Evolutionary conservation across 805 yeast genomes (phyloP).

Genomic region (Kuraishia molischiana): DNA sequence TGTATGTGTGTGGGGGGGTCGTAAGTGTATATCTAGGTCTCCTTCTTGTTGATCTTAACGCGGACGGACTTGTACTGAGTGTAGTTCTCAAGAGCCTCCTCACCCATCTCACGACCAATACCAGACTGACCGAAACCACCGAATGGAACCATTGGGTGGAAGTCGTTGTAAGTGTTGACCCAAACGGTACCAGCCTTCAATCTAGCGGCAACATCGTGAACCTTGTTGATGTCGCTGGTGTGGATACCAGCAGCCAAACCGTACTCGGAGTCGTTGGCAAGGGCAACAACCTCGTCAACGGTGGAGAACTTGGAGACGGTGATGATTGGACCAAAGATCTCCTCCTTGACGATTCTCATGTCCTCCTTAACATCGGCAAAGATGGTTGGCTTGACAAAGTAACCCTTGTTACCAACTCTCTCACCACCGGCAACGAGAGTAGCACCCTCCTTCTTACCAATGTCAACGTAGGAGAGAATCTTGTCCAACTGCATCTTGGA

Average conservation of each 20-base stretch:
- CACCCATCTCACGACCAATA: conserved; percentile 89
- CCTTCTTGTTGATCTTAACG: conserved; percentile 21
- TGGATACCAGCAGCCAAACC: conserved; percentile 92
- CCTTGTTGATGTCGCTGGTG: conserved; percentile 65
- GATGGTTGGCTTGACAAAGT: conserved; percentile 63
- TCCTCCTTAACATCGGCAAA: conserved; percentile 61
- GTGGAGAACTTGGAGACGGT: conserved; percentile 73
- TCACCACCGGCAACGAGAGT: conserved; percentile 60
- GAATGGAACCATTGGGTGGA: conserved; percentile 82
- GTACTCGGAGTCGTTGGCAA: conserved; percentile 74
- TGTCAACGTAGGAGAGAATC: conserved; percentile 65
- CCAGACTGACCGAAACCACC: conserved; percentile 92
- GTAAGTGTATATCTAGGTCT: too few species aligned
- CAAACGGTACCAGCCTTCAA: conserved; percentile 85
- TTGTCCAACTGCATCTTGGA: conserved; percentile 70
- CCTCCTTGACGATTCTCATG: conserved; percentile 66
- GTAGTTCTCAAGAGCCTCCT: conserved; percentile 77
- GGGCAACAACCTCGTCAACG: conserved; percentile 67
- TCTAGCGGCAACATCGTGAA: conserved; percentile 63
- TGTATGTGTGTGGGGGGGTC: too few species aligned
- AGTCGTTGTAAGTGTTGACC: conserved; percentile 85
- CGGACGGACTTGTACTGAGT: conserved; percentile 84
- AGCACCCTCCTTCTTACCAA: conserved; percentile 82
- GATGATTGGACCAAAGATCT: conserved; percentile 89
- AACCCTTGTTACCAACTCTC: conserved; percentile 45